Evolutionary conservation across 805 yeast genomes (phyloP).

Genomic region (Teunomyces tritomae): DNA sequence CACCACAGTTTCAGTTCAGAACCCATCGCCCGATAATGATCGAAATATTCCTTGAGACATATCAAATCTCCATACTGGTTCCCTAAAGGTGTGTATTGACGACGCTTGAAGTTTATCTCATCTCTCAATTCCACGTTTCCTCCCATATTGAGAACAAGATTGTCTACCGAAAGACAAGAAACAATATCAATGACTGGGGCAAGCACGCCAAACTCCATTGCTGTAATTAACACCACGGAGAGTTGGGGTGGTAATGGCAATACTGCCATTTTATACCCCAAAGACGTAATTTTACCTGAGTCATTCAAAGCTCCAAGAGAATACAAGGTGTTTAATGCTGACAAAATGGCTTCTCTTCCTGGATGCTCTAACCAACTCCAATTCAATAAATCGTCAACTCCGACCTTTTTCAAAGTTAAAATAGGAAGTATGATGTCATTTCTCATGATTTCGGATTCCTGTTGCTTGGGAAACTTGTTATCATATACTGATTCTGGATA

Average conservation of each 20-base stretch:
- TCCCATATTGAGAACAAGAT: constrained; percentile 71
- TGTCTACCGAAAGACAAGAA: constrained; percentile 90
- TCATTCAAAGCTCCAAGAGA: constrained; percentile 77
- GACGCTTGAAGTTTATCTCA: constrained; percentile 74
- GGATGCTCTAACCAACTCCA: constrained; percentile 97
- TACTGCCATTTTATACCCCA: constrained; percentile 85
- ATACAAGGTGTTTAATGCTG: constrained; percentile 77
- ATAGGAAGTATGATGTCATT: constrained; percentile 84
- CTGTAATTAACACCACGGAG: constrained; percentile 77
- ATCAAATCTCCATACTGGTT: constrained; percentile 75
- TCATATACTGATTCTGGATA: constrained; percentile 71
- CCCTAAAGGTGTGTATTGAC: constrained; percentile 70
- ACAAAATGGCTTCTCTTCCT: constrained; percentile 67
- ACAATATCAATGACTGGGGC: constrained; percentile 80
- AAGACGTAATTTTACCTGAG: constrained; percentile 67
- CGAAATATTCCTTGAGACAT: constrained; percentile 75
- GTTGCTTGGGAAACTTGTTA: constrained; percentile 61
- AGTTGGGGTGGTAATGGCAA: constrained; percentile 92
- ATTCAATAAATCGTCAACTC: constrained; percentile 75
- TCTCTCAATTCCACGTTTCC: constrained; percentile 72
- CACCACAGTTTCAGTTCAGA: constrained; percentile 82
- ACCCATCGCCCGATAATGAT: constrained; percentile 41
- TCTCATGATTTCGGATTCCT: constrained; percentile 90
- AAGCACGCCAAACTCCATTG: constrained; percentile 57
- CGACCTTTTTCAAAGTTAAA: constrained; percentile 76